Conservation (phyloP, 768 basidiomycete genomes). For the Auriscalpium microsporum region DNA sequence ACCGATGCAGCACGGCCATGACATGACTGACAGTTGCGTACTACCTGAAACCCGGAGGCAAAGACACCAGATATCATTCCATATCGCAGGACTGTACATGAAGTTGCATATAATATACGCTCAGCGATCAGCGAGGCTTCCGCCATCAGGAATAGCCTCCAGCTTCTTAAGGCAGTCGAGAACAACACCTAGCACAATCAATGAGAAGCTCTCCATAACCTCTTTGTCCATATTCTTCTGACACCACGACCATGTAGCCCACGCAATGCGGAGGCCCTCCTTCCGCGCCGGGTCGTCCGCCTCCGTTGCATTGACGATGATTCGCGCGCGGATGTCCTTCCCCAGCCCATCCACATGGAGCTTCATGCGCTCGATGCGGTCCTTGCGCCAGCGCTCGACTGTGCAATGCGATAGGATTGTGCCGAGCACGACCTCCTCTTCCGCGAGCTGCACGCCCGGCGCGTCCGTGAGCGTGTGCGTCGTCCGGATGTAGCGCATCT, state of each 20-base stretch:
- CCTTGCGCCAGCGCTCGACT: constrained; percentile 50
- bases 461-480: constrained; percentile 58
- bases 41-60: too few relatives aligned
- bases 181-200: background rate
- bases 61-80: too few relatives aligned
- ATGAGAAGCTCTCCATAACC: constrained; percentile 1
- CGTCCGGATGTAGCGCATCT: constrained; percentile 61
- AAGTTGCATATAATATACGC: too few relatives aligned
- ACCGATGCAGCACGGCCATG: too few relatives aligned
- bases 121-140: too few relatives aligned
- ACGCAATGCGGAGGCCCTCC: constrained; percentile 41
- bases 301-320: constrained; percentile 5
- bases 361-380: constrained; percentile 55
- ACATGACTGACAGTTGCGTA: too few relatives aligned
- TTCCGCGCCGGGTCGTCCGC: constrained; percentile 16
- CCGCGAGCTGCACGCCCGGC: constrained; percentile 46
- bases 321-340: constrained; percentile 35
- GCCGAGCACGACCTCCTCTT: constrained; percentile 70
- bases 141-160: background rate
- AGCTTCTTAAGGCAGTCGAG: background rate
- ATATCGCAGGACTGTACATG: too few relatives aligned
- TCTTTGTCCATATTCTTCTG: constrained; percentile 24
- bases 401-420: constrained; percentile 66
- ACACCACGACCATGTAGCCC: constrained; percentile 59
- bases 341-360: constrained; percentile 47